These are phyloP conservation scores for Quercus phellos DNA, from an alignment of 331 rosid species.

Conservation along the genomic window DNA sequence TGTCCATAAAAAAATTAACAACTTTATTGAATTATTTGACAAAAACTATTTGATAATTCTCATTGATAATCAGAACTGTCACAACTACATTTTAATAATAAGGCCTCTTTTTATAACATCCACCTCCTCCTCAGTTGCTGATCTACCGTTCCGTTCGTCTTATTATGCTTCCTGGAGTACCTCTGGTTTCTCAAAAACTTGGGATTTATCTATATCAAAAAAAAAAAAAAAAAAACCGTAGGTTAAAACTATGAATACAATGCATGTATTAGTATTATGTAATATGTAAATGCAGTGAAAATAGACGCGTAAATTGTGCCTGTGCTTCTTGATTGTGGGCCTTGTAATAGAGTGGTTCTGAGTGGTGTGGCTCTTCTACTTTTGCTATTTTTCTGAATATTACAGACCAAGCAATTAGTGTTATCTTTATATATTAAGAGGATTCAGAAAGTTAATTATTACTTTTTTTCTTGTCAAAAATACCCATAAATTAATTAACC, in stretches of 20 bases:
- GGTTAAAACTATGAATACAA: neutral
- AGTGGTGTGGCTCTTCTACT: too few relatives aligned
- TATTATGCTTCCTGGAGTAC: neutral
- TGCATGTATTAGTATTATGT: neutral
- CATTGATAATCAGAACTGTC: too few relatives aligned
- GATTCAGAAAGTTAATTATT: too few relatives aligned
- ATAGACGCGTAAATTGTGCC: neutral
- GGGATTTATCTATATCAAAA: neutral
- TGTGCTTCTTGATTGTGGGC: neutral
- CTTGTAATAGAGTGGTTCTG: neutral
- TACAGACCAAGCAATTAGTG: too few relatives aligned
- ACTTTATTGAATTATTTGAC: too few relatives aligned
- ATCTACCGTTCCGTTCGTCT: neutral
- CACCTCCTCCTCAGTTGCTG: neutral
- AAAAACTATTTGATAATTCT: too few relatives aligned
- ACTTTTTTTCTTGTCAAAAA: too few relatives aligned
- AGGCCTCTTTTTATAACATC: neutral
- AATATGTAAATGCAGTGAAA: neutral
- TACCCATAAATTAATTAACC: too few relatives aligned
- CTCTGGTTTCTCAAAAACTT: neutral
- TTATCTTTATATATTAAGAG: too few relatives aligned
- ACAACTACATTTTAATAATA: too few relatives aligned
- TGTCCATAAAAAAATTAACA: too few relatives aligned
- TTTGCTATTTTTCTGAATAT: too few relatives aligned
- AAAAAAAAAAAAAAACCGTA: neutral